Conservation (phyloP, 202 grass and related monocot genomes). For the Zoysia matrella region DNA sequence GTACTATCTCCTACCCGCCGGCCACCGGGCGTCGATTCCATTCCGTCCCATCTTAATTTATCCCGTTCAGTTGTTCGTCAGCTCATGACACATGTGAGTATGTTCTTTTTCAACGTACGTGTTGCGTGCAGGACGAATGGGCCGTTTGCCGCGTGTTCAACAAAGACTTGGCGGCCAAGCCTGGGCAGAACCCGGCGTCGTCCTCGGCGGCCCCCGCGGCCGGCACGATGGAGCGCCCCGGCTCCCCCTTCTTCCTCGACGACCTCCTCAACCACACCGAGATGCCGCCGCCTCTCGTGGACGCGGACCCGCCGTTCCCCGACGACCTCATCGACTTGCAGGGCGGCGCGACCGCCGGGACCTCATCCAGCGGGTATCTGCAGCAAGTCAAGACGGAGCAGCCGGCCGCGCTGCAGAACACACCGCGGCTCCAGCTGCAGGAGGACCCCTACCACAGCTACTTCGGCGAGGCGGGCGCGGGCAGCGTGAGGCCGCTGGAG, state of each 20-base stretch:
- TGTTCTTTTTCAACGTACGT: constrained; percentile 39
- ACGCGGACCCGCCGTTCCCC: constrained; percentile 19
- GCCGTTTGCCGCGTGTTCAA: constrained; percentile 67
- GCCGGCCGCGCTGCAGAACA: too few relatives aligned
- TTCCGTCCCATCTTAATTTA: background rate
- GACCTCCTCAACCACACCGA: constrained; percentile 1
- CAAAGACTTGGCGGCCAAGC: constrained; percentile 53
- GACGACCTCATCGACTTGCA: constrained; percentile 4
- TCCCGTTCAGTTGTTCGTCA: too few relatives aligned
- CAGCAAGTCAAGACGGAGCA: too few relatives aligned
- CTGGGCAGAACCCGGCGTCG: constrained; percentile 21
- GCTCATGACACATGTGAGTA: background rate
- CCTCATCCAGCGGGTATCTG: too few relatives aligned
- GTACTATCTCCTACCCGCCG: background rate
- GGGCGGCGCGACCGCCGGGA: background rate
- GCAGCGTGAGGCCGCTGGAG: constrained; percentile 11
- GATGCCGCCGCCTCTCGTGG: constrained; percentile 42
- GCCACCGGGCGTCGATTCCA: too few relatives aligned
- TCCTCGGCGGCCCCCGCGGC: background rate
- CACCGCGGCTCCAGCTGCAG: too few relatives aligned
- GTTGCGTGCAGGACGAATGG: constrained; percentile 31
- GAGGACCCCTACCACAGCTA: too few relatives aligned
- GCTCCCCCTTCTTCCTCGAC: constrained; percentile 24
- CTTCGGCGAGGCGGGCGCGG: too few relatives aligned
- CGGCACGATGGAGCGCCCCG: background rate